Base-by-base conservation (phyloP, 2,329 filamentous ascomycete species). In the Apiospora malaysiana region DNA sequence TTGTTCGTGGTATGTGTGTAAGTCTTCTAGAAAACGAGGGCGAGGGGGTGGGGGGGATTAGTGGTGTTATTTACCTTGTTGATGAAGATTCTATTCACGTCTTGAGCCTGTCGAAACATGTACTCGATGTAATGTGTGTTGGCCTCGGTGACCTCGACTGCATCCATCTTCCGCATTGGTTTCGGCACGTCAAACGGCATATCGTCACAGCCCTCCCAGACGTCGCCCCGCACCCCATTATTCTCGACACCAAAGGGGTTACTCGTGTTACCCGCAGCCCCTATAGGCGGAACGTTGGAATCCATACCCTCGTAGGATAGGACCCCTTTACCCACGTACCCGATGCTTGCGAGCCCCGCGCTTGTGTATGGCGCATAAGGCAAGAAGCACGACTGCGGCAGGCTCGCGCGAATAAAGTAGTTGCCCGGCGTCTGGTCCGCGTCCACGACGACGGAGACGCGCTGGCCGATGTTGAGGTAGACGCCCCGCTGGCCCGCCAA, bases 381-480 rank as follows among this genome's bases (percentile, higher is more conserved):
- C 46, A 81, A 72, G 71, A 81, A 82, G 42, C 80, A 82, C 2
- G 78, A 77, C 47, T 74, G 69, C 21, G 79, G 79, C 23, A 81
- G 70, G 37, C 78, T 77, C 0, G 82, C 84, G 63, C 81, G 78
- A 59, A 83, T 79, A 49, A 76, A 73, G 71, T 83, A 83, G 71
- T 79, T 79, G 0, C 79, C 80, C 0, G 70, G 68, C 0, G 74
- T 71, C 72, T 79, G 79, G 73, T 81, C 75, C 12, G 82, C 78
- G 16, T 70, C 73, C 21, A 84, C 45, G n/a, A 83, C 69, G 8
- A 83, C 79, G 7, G 79, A 81, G 51, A 77, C 82, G 5, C 82
- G 79, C 74, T 84, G 82, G 16, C 51, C 51, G 27, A 59, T 59
- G 51, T 59, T 59, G 56, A 83, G 71, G 49, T 82, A 82, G 3